Percentiles rank a stretch among this genome's conserved stretches.
These are phyloP conservation scores for Xylaria acuta DNA, from an alignment of 495 filamentous ascomycete species.

Conservation along the genomic window DNA sequence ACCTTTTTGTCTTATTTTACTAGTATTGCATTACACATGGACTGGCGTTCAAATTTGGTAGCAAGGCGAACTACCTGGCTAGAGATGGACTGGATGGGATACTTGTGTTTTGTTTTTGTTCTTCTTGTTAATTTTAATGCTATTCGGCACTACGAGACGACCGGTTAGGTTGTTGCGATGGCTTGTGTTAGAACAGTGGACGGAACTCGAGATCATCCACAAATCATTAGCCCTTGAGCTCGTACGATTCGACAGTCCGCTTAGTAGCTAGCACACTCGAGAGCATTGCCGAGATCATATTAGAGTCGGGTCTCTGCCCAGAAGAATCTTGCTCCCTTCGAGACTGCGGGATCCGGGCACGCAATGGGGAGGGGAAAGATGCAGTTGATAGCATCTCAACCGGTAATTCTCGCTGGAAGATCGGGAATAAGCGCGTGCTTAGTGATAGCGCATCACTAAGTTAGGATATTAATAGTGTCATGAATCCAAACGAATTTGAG, in stretches of 20 bases:
- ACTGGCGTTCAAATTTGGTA: constrained; percentile 25
- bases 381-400: not conserved
- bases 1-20: constrained; percentile 14
- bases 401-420: not conserved
- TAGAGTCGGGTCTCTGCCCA: not conserved
- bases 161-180: not conserved
- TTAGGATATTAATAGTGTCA: constrained; percentile 21
- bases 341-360: not conserved
- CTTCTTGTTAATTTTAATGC: constrained; percentile 25
- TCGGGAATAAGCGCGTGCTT: not conserved
- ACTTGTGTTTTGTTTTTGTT: not conserved
- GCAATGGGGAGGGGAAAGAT: not conserved
- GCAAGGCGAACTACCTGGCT: constrained; percentile 22
- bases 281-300: not conserved
- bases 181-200: not conserved
- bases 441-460: constrained; percentile 1
- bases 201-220: not conserved
- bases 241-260: not conserved
- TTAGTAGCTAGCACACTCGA: not conserved
- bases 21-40: constrained; percentile 28
- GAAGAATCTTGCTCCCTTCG: not conserved
- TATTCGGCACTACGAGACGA: not conserved
- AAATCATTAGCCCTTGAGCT: not conserved
- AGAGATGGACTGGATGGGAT: constrained; percentile 25
- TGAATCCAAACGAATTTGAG: not conserved